phyloP scores from a whole-genome alignment of 352 stramenopile species.

The Aphanomyces astaci region DNA sequence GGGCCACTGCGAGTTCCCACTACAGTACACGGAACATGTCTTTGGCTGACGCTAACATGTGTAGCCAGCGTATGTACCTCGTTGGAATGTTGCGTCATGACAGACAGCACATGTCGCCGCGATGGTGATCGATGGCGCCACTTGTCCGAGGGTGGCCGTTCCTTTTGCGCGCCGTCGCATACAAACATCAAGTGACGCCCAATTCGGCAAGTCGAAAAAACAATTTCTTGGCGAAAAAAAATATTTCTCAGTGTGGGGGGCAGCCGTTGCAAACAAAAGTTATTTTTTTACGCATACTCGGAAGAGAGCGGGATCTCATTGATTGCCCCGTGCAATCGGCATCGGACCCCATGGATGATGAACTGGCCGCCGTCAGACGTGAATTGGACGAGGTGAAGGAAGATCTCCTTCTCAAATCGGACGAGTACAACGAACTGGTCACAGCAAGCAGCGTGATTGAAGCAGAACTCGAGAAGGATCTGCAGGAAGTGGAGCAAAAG shows the following conservation, averaged over 20 bases:
- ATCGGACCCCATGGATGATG: slow-evolving; percentile 9
- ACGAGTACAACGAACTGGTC: slow-evolving; percentile 24
- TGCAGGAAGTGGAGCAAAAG: slow-evolving; percentile 5
- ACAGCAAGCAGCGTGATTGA: slow-evolving; percentile 10
- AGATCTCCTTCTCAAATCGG: slow-evolving; percentile 21
- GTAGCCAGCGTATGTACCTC: not conserved
- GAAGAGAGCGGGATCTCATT: not conserved
- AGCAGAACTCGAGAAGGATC: slow-evolving; percentile 19
- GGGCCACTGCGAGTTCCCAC: too few species aligned
- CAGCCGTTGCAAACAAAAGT: slow-evolving; percentile 8
- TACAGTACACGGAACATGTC: too few species aligned
- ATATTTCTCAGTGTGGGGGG: not conserved
- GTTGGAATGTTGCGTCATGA: not conserved
- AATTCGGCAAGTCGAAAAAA: not conserved
- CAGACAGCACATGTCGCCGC: not conserved
- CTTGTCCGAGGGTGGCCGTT: not conserved
- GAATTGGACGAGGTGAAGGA: slow-evolving; percentile 20
- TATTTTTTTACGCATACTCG: not conserved
- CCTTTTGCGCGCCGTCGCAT: too few species aligned
- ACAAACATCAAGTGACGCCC: not conserved
- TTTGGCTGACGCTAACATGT: too few species aligned
- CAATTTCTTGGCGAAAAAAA: not conserved
- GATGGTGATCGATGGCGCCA: not conserved
- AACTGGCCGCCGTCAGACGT: not conserved
- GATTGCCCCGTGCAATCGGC: not conserved